Percentiles rank a stretch among this genome's conserved stretches.
Evolutionary conservation across 257 asterid species (phyloP).

Genomic region (Fraxinus quadrangulata): DNA sequence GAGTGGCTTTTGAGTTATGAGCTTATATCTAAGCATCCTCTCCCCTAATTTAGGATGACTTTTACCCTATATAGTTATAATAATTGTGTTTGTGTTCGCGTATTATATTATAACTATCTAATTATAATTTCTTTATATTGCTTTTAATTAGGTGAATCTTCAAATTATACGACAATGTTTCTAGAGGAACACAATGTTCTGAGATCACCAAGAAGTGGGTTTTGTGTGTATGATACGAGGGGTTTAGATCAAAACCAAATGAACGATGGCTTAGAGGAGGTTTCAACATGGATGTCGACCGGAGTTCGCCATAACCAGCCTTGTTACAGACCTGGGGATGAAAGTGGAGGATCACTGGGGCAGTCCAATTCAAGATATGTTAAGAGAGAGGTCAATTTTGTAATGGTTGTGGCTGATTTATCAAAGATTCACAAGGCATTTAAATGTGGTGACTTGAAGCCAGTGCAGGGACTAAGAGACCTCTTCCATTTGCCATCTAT

Average conservation of each 20-base stretch:
- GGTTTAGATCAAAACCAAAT: conserved; percentile 46
- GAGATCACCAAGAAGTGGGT: conserved; percentile 62
- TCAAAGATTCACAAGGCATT: conserved; percentile 49
- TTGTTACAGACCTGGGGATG: conserved; percentile 49
- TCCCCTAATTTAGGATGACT: too few species aligned
- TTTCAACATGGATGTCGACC: conserved; percentile 52
- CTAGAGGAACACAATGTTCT: conserved; percentile 73
- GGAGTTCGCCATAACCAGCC: conserved; percentile 67
- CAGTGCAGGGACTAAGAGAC: conserved; percentile 45
- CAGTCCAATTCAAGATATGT: conserved; percentile 32
- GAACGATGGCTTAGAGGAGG: conserved; percentile 50
- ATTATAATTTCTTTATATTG: not conserved
- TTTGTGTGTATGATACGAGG: conserved; percentile 68
- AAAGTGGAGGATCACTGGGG: conserved; percentile 19
- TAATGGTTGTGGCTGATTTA: conserved; percentile 60
- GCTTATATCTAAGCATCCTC: too few species aligned
- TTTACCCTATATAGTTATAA: too few species aligned
- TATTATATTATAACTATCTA: too few species aligned
- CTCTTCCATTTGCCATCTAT: conserved; percentile 46
- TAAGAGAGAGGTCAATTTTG: conserved; percentile 58
- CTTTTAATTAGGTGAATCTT: conserved; percentile 34
- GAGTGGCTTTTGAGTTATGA: not conserved
- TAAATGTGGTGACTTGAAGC: conserved; percentile 46
- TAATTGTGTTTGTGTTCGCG: too few species aligned
- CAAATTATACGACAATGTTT: conserved; percentile 55